Evolutionary conservation across 202 grass and related monocot genomes (phyloP).

Genomic region (Dendrocalamus latiflorus): DNA sequence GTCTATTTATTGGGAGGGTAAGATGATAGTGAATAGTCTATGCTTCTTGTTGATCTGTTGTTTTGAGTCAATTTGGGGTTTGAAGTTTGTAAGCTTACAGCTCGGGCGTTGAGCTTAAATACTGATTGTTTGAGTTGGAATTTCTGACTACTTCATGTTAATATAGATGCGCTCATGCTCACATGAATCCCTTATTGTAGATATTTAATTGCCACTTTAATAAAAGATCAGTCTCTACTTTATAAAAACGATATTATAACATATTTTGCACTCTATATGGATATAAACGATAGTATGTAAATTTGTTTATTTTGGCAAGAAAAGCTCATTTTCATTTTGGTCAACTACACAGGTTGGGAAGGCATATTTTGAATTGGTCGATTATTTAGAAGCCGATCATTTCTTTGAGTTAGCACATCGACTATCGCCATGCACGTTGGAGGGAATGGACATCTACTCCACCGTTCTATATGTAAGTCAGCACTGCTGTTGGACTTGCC

Average conservation of each 20-base stretch:
- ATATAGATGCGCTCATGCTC: background rate
- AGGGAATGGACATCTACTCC: slow-evolving; percentile 96
- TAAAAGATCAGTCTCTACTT: background rate
- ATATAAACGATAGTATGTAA: background rate
- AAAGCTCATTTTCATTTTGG: slow-evolving; percentile 6
- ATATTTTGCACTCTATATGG: background rate
- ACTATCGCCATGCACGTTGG: slow-evolving; percentile 72
- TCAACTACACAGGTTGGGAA: slow-evolving; percentile 78
- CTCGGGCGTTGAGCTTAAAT: background rate
- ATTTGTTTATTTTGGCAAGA: slow-evolving; percentile 3
- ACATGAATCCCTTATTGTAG: background rate
- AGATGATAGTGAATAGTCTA: background rate
- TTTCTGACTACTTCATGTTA: background rate
- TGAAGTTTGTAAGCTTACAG: background rate
- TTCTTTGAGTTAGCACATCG: slow-evolving; percentile 90
- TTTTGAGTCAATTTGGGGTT: background rate
- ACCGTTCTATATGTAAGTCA: slow-evolving; percentile 94
- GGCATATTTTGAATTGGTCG: slow-evolving; percentile 87
- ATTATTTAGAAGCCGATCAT: slow-evolving; percentile 81
- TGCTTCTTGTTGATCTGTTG: background rate
- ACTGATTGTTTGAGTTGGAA: background rate
- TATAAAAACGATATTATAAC: background rate
- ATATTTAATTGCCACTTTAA: background rate
- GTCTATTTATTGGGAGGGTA: background rate
- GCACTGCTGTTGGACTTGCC: background rate